Base-by-base conservation (phyloP, 1,284 basidiomycete genomes). In the Clitocybe nebularis region DNA sequence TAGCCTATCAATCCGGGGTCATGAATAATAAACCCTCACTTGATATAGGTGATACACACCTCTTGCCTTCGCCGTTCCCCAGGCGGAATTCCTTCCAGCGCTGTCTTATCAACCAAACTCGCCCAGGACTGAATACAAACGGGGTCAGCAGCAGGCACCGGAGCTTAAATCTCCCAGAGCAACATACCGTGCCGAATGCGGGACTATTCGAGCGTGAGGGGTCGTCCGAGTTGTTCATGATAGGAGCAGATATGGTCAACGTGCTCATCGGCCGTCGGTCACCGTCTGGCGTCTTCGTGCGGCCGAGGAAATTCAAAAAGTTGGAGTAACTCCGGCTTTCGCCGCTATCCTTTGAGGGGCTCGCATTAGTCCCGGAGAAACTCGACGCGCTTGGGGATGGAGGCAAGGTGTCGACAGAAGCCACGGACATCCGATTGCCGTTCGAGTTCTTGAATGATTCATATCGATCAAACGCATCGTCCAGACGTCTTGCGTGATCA, bases 391-490 rank as follows among this genome's bases (percentile, higher is more conserved):
- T 46, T 4, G 56, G 48, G 4, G 53, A 50, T 24, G 45, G 33
- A 9, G 48, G 41, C 16, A 49, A 26, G 0, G 48, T 47, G 8
- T 53, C 51, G 36, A 43, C 38, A 43, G 43, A n/a, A 54, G 46
- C 47, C 69, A 71, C 45, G 5, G 85, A 88, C 43, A 84, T 60
- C 29, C 84, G 64, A 49, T 77, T 80, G 13, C 63, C 59, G 48
- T 77, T 71, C 36, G 63, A 64, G 51, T 81, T 75, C 51, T 79
- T 79, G 61, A 85, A 91, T 33, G 80, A 72, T 64, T 93, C 88
- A 58, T 93, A 96, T 13, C 90, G 75, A 46, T 92, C 90, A 60
- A 88, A 97, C 0, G 93, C 93, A 62, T 97, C 93, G 54, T 93
- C 84, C 41, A 89, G 68, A 23, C 68, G 71, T 8, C 64, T 58